Percentiles rank a stretch among this genome's conserved stretches.
Evolutionary conservation across 441 rosid species (phyloP).

Genomic region (Melastoma candidum): DNA sequence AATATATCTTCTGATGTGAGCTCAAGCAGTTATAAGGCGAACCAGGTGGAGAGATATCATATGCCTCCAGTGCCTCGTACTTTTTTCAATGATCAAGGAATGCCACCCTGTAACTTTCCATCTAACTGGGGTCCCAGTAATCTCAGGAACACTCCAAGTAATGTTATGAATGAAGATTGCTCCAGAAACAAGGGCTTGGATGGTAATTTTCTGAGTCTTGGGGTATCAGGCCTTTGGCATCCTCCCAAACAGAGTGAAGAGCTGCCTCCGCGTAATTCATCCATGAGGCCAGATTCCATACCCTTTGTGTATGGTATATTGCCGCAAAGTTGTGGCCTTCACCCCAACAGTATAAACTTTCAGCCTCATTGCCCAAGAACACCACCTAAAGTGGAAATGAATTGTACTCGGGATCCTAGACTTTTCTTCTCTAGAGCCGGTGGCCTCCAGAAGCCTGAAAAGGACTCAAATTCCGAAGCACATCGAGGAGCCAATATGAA

Average conservation of each 20-base stretch:
- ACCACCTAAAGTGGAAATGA: constrained; percentile 7
- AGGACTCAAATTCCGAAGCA: constrained; percentile 4
- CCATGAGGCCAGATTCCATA: constrained; percentile 6
- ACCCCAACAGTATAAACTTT: constrained; percentile 2
- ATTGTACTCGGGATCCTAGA: constrained; percentile 6
- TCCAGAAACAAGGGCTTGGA: constrained; percentile 3
- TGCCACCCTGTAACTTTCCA: background rate
- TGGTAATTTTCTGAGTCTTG: background rate
- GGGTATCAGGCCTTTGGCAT: background rate
- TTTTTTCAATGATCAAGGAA: constrained; percentile 6
- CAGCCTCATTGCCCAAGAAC: constrained; percentile 6
- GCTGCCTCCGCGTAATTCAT: background rate
- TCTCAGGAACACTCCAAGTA: background rate
- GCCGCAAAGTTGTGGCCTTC: constrained; percentile 1
- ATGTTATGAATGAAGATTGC: background rate
- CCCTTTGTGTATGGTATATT: constrained; percentile 4
- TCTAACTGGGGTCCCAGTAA: background rate
- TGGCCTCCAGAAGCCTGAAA: constrained; percentile 1
- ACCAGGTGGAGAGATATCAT: constrained; percentile 4
- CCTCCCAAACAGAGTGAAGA: constrained; percentile 3
- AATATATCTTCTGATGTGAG: constrained; percentile 5
- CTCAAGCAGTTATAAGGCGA: background rate
- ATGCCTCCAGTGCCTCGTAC: background rate
- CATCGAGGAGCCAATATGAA: constrained; percentile 3
- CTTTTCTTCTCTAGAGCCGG: constrained; percentile 2